Evolutionary conservation across 2,329 filamentous ascomycete species (phyloP).

Genomic region (Ascochyta koolunga): DNA sequence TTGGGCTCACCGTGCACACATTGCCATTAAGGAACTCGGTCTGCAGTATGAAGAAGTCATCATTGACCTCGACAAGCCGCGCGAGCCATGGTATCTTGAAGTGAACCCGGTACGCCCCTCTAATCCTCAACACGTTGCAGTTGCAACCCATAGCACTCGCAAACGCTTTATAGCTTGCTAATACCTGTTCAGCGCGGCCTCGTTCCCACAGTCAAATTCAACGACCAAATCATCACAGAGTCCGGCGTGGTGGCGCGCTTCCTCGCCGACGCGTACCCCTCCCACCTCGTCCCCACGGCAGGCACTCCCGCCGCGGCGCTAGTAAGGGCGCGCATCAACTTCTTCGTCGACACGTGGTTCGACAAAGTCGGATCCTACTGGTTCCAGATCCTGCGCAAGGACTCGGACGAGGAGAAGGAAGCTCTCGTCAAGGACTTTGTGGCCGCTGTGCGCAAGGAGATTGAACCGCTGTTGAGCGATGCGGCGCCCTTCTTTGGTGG

Average conservation of each 20-base stretch:
- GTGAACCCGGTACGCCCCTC: conserved; percentile 67
- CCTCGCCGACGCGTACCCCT: conserved; percentile 71
- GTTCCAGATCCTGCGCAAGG: conserved; percentile 55
- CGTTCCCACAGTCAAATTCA: conserved; percentile 72
- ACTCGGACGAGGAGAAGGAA: conserved; percentile 52
- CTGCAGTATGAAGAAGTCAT: conserved; percentile 72
- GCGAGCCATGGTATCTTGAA: conserved; percentile 74
- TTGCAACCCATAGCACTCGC: no score
- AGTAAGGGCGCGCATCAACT: conserved; percentile 68
- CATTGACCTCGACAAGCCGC: conserved; percentile 72
- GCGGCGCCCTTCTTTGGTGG: conserved; percentile 55
- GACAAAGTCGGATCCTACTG: conserved; percentile 63
- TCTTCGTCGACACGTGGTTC: conserved; percentile 75
- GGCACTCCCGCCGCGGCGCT: conserved; percentile 62
- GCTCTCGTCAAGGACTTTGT: conserved; percentile 59
- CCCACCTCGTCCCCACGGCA: conserved; percentile 66
- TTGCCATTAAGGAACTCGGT: conserved; percentile 69
- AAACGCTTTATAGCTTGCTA: neutral
- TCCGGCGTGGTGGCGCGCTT: conserved; percentile 76
- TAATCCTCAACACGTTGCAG: neutral
- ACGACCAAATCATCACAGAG: conserved; percentile 71
- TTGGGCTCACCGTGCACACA: conserved; percentile 78
- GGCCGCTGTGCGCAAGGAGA: conserved; percentile 66
- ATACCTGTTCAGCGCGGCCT: conserved; percentile 63
- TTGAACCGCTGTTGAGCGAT: conserved; percentile 70